phyloP scores from a whole-genome alignment of 1,284 basidiomycete genomes.

The Naganishia sp. region DNA sequence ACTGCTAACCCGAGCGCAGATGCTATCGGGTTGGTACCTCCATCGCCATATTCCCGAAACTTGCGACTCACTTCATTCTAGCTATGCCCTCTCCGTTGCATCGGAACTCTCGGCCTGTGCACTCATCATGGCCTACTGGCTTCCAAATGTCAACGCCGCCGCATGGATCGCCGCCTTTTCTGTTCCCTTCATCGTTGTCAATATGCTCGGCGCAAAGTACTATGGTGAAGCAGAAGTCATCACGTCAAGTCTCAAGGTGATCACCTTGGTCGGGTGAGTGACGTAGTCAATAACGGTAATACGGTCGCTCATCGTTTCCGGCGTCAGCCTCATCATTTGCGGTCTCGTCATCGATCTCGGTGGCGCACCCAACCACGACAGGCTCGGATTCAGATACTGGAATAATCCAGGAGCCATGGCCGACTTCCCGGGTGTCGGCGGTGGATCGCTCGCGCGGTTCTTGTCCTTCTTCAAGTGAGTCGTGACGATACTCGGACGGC shows the following conservation, averaged over 20 bases:
- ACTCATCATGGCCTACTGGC: constrained; percentile 54
- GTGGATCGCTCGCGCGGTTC: constrained; percentile 41
- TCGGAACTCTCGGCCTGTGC: constrained; percentile 54
- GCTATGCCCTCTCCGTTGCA: constrained; percentile 47
- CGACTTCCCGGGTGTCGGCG: constrained; percentile 22
- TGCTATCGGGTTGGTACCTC: constrained; percentile 45
- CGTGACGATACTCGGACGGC: constrained; percentile 56
- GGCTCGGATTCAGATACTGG: constrained; percentile 64
- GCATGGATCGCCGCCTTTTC: constrained; percentile 55
- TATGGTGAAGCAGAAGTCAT: constrained; percentile 52
- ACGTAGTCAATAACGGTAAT: not conserved
- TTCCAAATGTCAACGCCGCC: constrained; percentile 47
- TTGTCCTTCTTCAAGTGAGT: constrained; percentile 37
- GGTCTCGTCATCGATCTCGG: constrained; percentile 71
- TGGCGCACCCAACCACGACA: constrained; percentile 61
- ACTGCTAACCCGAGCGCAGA: constrained; percentile 29
- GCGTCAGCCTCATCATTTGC: constrained; percentile 56
- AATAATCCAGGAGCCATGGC: constrained; percentile 60
- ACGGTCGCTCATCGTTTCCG: not conserved
- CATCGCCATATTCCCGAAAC: constrained; percentile 38
- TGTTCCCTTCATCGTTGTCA: constrained; percentile 54
- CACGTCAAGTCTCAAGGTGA: constrained; percentile 38
- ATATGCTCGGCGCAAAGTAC: constrained; percentile 42
- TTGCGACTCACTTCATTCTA: not conserved
- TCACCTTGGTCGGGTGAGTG: constrained; percentile 41